A percentile compares a stretch with the other conserved stretches of the same genome.
phyloP scores from a whole-genome alignment of 2,329 filamentous ascomycete species.

The Colletotrichum caudatum region DNA sequence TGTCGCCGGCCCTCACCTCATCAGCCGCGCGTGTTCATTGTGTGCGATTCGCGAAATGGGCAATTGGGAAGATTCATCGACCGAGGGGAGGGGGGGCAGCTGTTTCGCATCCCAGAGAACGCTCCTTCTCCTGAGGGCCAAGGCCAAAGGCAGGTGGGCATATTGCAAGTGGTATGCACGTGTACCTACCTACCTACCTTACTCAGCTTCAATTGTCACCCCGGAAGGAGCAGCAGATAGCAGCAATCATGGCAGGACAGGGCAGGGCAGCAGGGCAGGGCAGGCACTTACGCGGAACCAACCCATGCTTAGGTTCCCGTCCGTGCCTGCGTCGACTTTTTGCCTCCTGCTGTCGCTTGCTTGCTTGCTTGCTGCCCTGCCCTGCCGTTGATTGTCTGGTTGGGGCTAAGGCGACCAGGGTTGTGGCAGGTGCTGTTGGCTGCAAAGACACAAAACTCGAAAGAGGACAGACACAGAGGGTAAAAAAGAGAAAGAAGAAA shows the following conservation, averaged over 20 bases:
- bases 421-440: neutral
- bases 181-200: neutral
- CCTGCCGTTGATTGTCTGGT: neutral
- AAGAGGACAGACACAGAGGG: neutral
- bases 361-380: neutral
- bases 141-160: neutral
- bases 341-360: slow-evolving; percentile 1
- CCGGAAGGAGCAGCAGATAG: neutral
- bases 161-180: slow-evolving; percentile 7
- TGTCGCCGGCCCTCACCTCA: slow-evolving; percentile 1
- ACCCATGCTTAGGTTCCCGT: slow-evolving; percentile 17
- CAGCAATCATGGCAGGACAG: neutral
- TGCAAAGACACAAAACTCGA: neutral
- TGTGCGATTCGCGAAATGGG: neutral
- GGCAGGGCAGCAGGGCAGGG: too few species aligned
- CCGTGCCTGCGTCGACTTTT: slow-evolving; percentile 31
- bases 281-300: neutral
- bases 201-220: neutral
- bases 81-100: slow-evolving; percentile 1
- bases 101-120: slow-evolving; percentile 28
- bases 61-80: slow-evolving; percentile 14
- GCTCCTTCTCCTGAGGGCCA: neutral
- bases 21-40: slow-evolving; percentile 18
- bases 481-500: too few species aligned
- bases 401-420: slow-evolving; percentile 4